Conservation (phyloP, 495 filamentous ascomycete genomes). For the Platismatia glauca region DNA sequence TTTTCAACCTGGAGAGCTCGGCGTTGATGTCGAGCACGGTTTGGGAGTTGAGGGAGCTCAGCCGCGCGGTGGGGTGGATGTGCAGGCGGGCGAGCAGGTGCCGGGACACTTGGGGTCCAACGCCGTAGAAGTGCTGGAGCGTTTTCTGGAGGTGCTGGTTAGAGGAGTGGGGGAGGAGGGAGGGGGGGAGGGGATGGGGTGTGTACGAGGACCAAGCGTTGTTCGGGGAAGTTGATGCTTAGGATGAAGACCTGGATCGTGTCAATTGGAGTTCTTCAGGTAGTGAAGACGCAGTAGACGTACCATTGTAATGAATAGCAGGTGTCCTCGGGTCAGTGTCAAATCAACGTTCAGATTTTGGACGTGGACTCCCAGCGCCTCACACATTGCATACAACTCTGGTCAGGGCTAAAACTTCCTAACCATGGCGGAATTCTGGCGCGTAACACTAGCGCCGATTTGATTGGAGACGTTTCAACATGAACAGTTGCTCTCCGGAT, state of each 20-base stretch:
- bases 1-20: slow-evolving; percentile 82
- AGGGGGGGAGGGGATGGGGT: slow-evolving; percentile 7
- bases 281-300: too few species aligned
- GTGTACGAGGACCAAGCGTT: slow-evolving; percentile 65
- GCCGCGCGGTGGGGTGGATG: slow-evolving; percentile 71
- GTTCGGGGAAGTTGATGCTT: slow-evolving; percentile 76
- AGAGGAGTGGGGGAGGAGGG: slow-evolving; percentile 6
- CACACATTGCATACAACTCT: too few species aligned
- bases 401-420: too few species aligned
- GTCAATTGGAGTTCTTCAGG: slow-evolving; percentile 3
- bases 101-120: slow-evolving; percentile 60
- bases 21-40: slow-evolving; percentile 71
- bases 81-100: slow-evolving; percentile 76
- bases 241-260: slow-evolving; percentile 64
- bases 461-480: neutral
- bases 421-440: too few species aligned
- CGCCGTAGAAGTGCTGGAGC: slow-evolving; percentile 81
- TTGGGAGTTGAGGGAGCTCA: slow-evolving; percentile 60
- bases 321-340: neutral
- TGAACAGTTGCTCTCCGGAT: too few species aligned
- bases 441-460: neutral
- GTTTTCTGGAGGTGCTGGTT: slow-evolving; percentile 51
- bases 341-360: neutral
- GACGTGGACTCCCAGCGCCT: too few species aligned
- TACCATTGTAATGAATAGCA: slow-evolving; percentile 27